Base-by-base conservation (phyloP, 257 asterid species). In the Echites panduratus region DNA sequence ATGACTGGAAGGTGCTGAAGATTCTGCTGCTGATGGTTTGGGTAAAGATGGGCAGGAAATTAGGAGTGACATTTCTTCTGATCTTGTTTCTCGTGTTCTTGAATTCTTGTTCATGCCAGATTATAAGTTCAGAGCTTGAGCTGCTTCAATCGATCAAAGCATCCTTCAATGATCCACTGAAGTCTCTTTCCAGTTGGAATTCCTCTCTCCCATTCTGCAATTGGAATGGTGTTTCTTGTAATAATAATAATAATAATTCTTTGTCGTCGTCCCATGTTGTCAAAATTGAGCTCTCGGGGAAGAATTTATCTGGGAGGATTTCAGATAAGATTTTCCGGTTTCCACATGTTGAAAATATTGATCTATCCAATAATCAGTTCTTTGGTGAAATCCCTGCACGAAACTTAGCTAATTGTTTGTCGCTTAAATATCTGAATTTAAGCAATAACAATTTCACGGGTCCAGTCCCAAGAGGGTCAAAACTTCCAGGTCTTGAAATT, bases 371-470 rank as follows among this genome's bases (percentile, higher is more conserved):
- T 79, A 92, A 92, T 62, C 88, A 86, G 50, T 75, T 92, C n/a
- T 70, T 35, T 41, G 98, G 96, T 9, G 86, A 78, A 52, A 84
- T 92, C 64, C 91, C 96, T 4, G 54, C 54, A 2, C 53, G 43
- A 0, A 80, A 58, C 43, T 49, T 87, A 3, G 81, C 84, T 0
- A 75, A 85, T 0, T 84, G 85, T 68, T 72, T 69, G 59, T 71
- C 80, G 11, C 96, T 92, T 58, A 79, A 75, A 70, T 73, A 73
- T 38, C 91, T 92, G 75, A 92, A 92, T 70, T 86, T 92, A 32
- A 92, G 98, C 83, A 68, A 72, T 79, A 92, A 92, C 48, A 92
- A 90, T 77, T 73, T 92, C 35, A 89, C 98, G 40, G 95, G 96
- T 7, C 41, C 54, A 14, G 63, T 89, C 47, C 96, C 85, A 4